Percentiles rank a stretch among this genome's conserved stretches.
Conservation (phyloP, 2,329 filamentous ascomycete genomes). For the Scedosporium apiospermum region DNA sequence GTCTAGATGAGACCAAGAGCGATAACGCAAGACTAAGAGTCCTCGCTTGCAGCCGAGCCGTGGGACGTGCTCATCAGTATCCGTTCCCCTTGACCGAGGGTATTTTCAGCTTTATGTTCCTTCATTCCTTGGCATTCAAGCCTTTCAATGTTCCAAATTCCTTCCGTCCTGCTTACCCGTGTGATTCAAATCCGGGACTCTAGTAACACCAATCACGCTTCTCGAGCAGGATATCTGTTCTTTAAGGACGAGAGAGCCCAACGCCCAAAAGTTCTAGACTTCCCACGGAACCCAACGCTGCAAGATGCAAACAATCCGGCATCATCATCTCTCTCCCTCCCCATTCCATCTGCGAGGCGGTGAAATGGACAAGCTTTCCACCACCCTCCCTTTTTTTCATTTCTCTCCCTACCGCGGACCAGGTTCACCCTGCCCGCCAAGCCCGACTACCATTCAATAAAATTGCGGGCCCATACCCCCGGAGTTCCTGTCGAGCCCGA, state of each 20-base stretch:
- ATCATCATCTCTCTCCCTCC: not conserved
- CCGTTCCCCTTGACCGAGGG: not conserved
- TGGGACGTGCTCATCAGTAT: not conserved
- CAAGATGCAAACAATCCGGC: not conserved
- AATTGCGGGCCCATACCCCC: not conserved
- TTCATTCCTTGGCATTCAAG: not conserved
- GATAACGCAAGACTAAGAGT: not conserved
- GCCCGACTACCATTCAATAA: not conserved
- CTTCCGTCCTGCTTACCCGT: not conserved
- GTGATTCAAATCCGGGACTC: too few species aligned
- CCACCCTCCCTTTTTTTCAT: not conserved
- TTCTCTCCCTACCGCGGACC: not conserved
- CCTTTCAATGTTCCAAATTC: not conserved
- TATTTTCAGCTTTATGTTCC: too few species aligned
- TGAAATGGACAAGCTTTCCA: not conserved
- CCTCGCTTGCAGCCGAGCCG: not conserved
- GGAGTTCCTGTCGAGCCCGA: not conserved
- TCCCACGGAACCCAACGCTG: not conserved
- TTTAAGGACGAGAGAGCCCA: too few species aligned
- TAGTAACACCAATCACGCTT: too few species aligned
- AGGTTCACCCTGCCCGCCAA: not conserved
- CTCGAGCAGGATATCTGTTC: too few species aligned
- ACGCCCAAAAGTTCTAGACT: not conserved
- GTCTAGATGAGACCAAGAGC: not conserved
- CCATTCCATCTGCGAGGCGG: not conserved